Evolutionary conservation across 2,329 filamentous ascomycete genomes (phyloP), one percentile per base, ranked within the genome.

Genomic region (Botrytis pseudocinerea): DNA sequence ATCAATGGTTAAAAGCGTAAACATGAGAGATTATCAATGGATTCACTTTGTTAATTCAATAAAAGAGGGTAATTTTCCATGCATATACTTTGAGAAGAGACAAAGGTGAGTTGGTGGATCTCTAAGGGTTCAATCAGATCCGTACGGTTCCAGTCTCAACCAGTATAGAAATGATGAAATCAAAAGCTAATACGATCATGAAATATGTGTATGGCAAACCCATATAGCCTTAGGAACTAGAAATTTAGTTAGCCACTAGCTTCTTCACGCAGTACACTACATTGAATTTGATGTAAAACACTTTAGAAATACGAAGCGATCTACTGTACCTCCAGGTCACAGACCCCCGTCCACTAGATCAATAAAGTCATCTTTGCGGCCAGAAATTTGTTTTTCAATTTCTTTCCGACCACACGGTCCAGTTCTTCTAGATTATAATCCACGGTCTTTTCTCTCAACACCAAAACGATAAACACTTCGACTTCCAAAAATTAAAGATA

Each of bases 1-100:
- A 4, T 51, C 2, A 1, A n/a, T n/a, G 9, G 4, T n/a, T 51
- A 12, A n/a, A 0, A 16, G 14, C 5, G 5, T n/a, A 2, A 16
- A 51, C 6, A 0, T 51, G 12, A 51, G 48, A 2, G 14, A 4
- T n/a, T n/a, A n/a, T 25, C 6, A 22, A 10, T 4, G 4, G 25
- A 48, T 1, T 51, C 25, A 12, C 10, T n/a, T 51, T 51, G 1
- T 12, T 51, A n/a, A 22, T 51, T 14, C 10, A 51, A 14, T n/a
- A 4, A n/a, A 51, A 22, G 48, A n/a, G 16, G 25, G 14, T n/a
- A 2, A 6, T 7, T 12, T n/a, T 51, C 12, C 25, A 51, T 6
- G 25, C 12, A 14, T 51, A 14, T 7, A n/a, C 2, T n/a, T 16
- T 2, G 4, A n/a, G 4, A 3, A 51, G 25, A 51, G 12, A 51